Percentiles rank a stretch among this genome's conserved stretches.
These are phyloP conservation scores for Pichia norvegensis DNA, from an alignment of 1,139 yeast species.

Conservation along the genomic window DNA sequence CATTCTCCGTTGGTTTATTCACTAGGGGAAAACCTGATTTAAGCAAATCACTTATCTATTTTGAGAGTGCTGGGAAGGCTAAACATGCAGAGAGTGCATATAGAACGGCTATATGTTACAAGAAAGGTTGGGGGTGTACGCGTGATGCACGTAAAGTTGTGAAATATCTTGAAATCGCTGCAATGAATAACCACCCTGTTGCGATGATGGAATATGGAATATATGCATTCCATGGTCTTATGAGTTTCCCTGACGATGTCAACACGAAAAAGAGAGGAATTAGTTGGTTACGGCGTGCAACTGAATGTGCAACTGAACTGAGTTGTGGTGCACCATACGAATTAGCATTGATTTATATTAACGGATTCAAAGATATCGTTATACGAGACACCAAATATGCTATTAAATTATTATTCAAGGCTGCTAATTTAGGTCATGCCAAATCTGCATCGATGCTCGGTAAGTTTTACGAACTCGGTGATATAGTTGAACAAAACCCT, in stretches of 20 bases:
- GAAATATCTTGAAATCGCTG: constrained; percentile 80
- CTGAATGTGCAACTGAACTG: constrained; percentile 73
- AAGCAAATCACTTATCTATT: constrained; percentile 65
- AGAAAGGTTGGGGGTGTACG: constrained; percentile 89
- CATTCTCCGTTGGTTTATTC: constrained; percentile 76
- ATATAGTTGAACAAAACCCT: constrained; percentile 70
- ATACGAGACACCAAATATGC: constrained; percentile 82
- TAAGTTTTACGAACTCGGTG: constrained; percentile 76
- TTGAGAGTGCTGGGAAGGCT: constrained; percentile 86
- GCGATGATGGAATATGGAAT: constrained; percentile 91
- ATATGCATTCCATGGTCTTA: constrained; percentile 72
- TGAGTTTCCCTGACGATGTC: constrained; percentile 68
- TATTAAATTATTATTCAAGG: constrained; percentile 75
- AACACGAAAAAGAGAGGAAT: constrained; percentile 79
- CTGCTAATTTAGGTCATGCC: constrained; percentile 81
- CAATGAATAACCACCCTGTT: constrained; percentile 86
- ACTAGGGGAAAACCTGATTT: constrained; percentile 62
- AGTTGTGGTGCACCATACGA: constrained; percentile 93
- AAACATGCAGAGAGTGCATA: constrained; percentile 89
- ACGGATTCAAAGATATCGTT: constrained; percentile 81
- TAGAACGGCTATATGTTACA: constrained; percentile 84
- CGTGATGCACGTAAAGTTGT: constrained; percentile 82
- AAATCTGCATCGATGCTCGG: constrained; percentile 79
- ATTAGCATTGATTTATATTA: constrained; percentile 73
- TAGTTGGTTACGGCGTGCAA: constrained; percentile 86